Conservation (phyloP, 345 rosid species). For the Gynandropsis gynandra region DNA sequence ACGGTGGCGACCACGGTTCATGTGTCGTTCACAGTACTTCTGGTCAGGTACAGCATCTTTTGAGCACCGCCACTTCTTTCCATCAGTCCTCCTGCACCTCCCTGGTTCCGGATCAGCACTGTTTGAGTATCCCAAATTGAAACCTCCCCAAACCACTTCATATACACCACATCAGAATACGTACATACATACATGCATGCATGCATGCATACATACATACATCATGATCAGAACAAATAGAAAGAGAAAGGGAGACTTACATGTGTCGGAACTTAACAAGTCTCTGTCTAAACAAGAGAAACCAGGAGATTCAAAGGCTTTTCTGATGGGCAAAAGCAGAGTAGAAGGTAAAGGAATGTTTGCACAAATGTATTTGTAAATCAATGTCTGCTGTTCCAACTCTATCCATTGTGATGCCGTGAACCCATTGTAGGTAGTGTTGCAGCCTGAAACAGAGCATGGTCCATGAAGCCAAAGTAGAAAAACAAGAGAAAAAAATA, state of each 20-base stretch:
- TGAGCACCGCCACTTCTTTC: conserved; percentile 99
- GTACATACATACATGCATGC: conserved; percentile 1
- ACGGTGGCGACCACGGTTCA: conserved; percentile 99
- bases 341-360: conserved; percentile 71
- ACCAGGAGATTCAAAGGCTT: conserved; percentile 53
- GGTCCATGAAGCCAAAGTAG: no score
- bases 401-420: conserved; percentile 63
- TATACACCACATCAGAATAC: not conserved
- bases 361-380: conserved; percentile 73
- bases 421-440: no score
- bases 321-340: conserved; percentile 69
- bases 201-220: not conserved
- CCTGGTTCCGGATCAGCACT: conserved; percentile 92
- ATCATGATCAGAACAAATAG: not conserved
- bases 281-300: conserved; percentile 37
- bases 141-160: conserved; percentile 69
- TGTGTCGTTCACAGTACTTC: conserved; percentile 94
- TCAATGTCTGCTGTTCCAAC: conserved; percentile 90
- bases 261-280: conserved; percentile 41
- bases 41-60: conserved; percentile 88
- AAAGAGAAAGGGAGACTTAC: conserved; percentile 32
- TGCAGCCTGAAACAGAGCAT: no score
- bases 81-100: conserved; percentile 95
- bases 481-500: no score
- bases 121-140: conserved; percentile 73